phyloP scores from a whole-genome alignment of 2,329 filamentous ascomycete species.

The Diplodia scrobiculata region DNA sequence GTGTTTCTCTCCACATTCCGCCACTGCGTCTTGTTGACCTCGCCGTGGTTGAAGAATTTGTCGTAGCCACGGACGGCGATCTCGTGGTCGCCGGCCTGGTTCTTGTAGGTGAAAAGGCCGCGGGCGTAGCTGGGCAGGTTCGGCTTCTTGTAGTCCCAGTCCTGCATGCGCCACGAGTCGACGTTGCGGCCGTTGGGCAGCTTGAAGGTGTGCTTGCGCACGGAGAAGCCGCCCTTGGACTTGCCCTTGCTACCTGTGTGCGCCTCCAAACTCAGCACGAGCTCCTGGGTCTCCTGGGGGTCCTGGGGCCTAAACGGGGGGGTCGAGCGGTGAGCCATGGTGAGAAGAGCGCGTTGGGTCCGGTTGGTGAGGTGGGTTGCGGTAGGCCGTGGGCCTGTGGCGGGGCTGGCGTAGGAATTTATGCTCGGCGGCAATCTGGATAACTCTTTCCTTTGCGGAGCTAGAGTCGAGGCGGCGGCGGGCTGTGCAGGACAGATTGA shows the following conservation, averaged over 20 bases:
- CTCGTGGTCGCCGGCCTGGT: constrained; percentile 65
- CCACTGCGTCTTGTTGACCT: constrained; percentile 83
- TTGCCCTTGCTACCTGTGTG: constrained; percentile 50
- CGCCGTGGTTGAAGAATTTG: constrained; percentile 96
- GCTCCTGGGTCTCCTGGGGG: constrained; percentile 63
- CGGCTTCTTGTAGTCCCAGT: constrained; percentile 91
- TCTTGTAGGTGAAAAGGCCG: constrained; percentile 85
- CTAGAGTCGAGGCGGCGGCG: background rate
- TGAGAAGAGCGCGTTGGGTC: background rate
- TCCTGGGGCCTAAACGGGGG: constrained; percentile 71
- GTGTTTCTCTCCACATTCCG: constrained; percentile 73
- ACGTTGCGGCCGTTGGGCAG: constrained; percentile 69
- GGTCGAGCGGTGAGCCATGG: constrained; percentile 57
- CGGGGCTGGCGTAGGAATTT: constrained; percentile 11
- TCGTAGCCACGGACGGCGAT: constrained; percentile 92
- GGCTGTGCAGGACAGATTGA: background rate
- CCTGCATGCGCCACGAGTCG: constrained; percentile 89
- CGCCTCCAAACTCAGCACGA: constrained; percentile 66
- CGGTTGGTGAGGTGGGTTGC: background rate
- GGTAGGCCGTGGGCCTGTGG: background rate
- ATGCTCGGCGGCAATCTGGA: constrained; percentile 5
- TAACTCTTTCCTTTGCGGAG: constrained; percentile 1
- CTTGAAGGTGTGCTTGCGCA: constrained; percentile 77
- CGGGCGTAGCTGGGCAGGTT: constrained; percentile 89
- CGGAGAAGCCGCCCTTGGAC: constrained; percentile 64